These are phyloP conservation scores for Schizophyllum amplum DNA, from an alignment of 1,284 basidiomycete genomes.

Conservation along the genomic window DNA sequence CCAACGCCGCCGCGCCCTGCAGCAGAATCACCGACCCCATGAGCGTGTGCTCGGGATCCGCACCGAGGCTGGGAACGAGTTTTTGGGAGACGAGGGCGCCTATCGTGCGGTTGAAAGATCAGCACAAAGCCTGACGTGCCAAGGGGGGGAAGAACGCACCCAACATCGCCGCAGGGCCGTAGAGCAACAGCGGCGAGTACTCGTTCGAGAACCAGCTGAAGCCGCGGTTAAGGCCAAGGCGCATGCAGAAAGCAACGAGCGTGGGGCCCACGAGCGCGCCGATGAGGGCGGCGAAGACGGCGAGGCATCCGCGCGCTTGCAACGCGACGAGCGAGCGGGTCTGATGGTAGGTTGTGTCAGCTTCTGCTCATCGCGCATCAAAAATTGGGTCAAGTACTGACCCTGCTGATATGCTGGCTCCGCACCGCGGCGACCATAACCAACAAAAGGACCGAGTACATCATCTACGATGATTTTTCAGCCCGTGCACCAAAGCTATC, in stretches of 20 bases:
- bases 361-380: no score
- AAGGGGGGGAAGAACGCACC: no score
- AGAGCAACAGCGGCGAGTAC: slow-evolving; percentile 65
- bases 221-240: slow-evolving; percentile 50
- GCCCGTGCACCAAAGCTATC: slow-evolving; percentile 30
- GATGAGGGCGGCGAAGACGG: slow-evolving; percentile 40
- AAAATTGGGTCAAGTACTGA: no score
- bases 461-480: background rate
- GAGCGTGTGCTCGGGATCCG: slow-evolving; percentile 50
- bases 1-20: slow-evolving; percentile 43
- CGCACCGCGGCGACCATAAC: background rate
- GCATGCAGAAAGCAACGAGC: slow-evolving; percentile 67
- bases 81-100: slow-evolving; percentile 49
- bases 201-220: slow-evolving; percentile 81
- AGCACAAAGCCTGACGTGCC: no score
- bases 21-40: slow-evolving; percentile 57
- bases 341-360: slow-evolving; percentile 21
- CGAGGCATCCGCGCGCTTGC: slow-evolving; percentile 32
- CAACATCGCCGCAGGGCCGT: slow-evolving; percentile 66
- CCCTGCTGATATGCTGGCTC: background rate
- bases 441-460: background rate
- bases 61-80: slow-evolving; percentile 29
- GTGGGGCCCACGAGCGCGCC: slow-evolving; percentile 65
- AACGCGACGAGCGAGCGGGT: slow-evolving; percentile 28
- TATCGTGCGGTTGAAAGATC: no score